phyloP scores from a whole-genome alignment of 805 yeast genomes.

The Jamesozyma hellenica region DNA sequence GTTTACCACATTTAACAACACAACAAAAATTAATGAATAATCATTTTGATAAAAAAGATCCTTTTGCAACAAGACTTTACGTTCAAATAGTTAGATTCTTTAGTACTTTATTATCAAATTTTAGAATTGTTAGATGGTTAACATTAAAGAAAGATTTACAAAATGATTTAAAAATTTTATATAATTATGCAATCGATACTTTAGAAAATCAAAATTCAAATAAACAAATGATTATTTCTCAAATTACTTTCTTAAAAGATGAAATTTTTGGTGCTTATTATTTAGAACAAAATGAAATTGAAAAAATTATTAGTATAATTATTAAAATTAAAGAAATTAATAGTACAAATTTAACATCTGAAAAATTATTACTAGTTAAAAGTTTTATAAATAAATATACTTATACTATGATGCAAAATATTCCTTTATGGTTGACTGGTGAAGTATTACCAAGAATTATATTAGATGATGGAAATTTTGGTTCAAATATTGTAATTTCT shows the following conservation, averaged over 20 bases:
- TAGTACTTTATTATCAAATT: slow-evolving; percentile 17
- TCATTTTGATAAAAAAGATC: slow-evolving; percentile 14
- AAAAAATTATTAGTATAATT: slow-evolving; percentile 9
- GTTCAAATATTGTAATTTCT: slow-evolving; percentile 13
- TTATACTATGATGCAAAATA: slow-evolving; percentile 13
- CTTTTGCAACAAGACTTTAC: slow-evolving; percentile 23
- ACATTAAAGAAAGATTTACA: slow-evolving; percentile 7
- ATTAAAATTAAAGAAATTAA: slow-evolving; percentile 16
- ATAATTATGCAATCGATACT: slow-evolving; percentile 11
- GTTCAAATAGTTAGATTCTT: slow-evolving; percentile 25
- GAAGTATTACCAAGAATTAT: slow-evolving; percentile 21
- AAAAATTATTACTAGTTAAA: slow-evolving; percentile 18
- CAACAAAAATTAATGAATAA: slow-evolving; percentile 14
- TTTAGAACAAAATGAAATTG: slow-evolving; percentile 9
- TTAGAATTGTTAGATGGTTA: slow-evolving; percentile 14
- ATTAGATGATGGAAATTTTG: slow-evolving; percentile 11
- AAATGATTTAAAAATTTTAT: slow-evolving; percentile 11
- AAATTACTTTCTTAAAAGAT: slow-evolving; percentile 19
- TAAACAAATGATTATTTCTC: slow-evolving; percentile 21
- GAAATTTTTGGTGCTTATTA: slow-evolving; percentile 18
- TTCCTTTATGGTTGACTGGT: slow-evolving; percentile 19
- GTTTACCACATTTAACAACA: slow-evolving; percentile 10
- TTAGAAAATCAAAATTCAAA: slow-evolving; percentile 17
- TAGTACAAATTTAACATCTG: slow-evolving; percentile 20
- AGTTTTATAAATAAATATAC: slow-evolving; percentile 18